phyloP scores from a whole-genome alignment of 1,284 basidiomycete genomes.

The Heterobasidion annosum region DNA sequence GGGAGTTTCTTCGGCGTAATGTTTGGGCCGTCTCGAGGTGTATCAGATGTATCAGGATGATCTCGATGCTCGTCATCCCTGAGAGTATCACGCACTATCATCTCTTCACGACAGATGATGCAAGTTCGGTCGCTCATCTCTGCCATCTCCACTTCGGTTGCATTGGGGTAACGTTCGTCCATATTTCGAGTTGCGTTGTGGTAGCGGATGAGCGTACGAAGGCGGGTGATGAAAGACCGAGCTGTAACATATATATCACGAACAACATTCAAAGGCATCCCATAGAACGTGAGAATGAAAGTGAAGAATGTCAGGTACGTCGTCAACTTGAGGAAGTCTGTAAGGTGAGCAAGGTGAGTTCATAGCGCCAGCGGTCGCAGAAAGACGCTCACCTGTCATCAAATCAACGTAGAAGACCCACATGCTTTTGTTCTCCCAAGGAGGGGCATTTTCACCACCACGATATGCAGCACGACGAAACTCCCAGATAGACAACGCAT shows the following conservation, averaged over 20 bases:
- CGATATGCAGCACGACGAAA: slow-evolving; percentile 64
- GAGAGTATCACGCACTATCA: slow-evolving; percentile 40
- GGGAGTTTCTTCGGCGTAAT: slow-evolving; percentile 94
- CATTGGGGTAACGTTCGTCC: slow-evolving; percentile 93
- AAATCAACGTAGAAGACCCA: slow-evolving; percentile 94
- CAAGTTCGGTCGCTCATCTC: slow-evolving; percentile 85
- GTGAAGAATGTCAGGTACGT: slow-evolving; percentile 93
- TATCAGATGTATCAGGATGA: slow-evolving; percentile 14
- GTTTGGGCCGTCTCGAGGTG: slow-evolving; percentile 66
- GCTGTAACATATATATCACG: slow-evolving; percentile 95
- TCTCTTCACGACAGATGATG: slow-evolving; percentile 98
- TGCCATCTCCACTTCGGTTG: slow-evolving; percentile 79
- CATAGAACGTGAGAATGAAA: slow-evolving; percentile 89
- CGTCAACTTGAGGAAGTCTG: slow-evolving; percentile 89
- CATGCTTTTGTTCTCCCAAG: slow-evolving; percentile 98
- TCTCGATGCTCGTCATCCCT: slow-evolving; percentile 17
- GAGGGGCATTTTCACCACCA: slow-evolving; percentile 81
- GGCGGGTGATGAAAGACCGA: slow-evolving; percentile 81
- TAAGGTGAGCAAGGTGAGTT: neutral
- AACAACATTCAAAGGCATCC: slow-evolving; percentile 93
- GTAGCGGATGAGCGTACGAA: slow-evolving; percentile 86
- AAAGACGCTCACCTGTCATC: slow-evolving; percentile 55
- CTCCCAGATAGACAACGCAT: slow-evolving; percentile 80
- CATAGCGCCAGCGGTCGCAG: neutral
- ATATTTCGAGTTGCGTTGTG: slow-evolving; percentile 93